Evolutionary conservation across 129 eudicot species (phyloP), one percentile per base, ranked within the genome.

Genomic region (Oenanthe sinensis): DNA sequence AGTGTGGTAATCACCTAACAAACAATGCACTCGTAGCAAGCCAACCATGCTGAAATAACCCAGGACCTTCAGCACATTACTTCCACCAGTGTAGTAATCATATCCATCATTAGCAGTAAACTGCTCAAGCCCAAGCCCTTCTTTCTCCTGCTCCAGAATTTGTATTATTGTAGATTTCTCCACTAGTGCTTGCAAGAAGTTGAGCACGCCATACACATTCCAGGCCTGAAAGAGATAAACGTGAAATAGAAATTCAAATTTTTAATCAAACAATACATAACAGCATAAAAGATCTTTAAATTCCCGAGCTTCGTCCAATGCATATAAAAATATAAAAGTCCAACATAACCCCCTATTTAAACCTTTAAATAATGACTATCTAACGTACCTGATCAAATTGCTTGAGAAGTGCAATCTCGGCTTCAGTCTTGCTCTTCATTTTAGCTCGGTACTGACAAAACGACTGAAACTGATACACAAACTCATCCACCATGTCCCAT

Each of bases 401-500:
- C 75, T 84, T 85, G 19, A 95, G 86, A 54, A 92, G 87, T 37
- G 90, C 92, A 84, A 95, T 91, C 82, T 95, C 99, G 82, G 90
- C 90, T 82, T 92, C 99, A 9, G 96, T 91, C 86, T 92, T 95
- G 87, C n/a, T 85, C 88, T 92, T 92, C 97, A 95, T 90, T 85
- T 92, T 92, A 40, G 99, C 99, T 36, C 99, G 90, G 80, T 90
- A 92, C 86, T 95, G 97, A 78, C 99, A 95, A 79, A 95, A 95
- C 5, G 96, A 88, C 87, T 95, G 97, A 44, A 90, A 95, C 62
- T 95, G 99, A 58, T 95, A 92, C 6, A 95, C 99, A 81, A 95
- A 95, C 78, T 95, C 99, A 86, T 95, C 99, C 2, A 95, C 97
- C 99, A 95, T 92, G 82, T 95, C 99, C 99, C 99, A 95, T 83